These are phyloP conservation scores for Imleria badia DNA, from an alignment of 768 basidiomycete species.

Conservation along the genomic window DNA sequence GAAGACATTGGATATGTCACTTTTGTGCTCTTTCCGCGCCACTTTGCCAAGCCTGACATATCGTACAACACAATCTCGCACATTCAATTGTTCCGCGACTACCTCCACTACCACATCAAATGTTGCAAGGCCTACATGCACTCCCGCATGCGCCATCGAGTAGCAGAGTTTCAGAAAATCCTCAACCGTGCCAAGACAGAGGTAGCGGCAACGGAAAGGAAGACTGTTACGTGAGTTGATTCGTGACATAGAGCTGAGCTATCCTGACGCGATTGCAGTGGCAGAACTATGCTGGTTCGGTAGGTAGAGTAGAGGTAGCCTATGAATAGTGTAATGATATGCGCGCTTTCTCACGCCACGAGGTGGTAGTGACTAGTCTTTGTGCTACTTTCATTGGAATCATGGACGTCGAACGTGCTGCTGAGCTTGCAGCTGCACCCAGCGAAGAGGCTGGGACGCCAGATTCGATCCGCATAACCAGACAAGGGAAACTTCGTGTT, in stretches of 20 bases:
- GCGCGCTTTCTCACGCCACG: constrained; percentile 22
- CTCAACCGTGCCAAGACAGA: constrained; percentile 96
- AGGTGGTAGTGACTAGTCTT: not conserved
- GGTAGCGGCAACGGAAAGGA: constrained; percentile 74
- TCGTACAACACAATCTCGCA: constrained; percentile 86
- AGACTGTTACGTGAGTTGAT: constrained; percentile 76
- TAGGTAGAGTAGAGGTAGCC: constrained; percentile 25
- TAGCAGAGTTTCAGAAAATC: constrained; percentile 94
- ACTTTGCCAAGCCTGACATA: constrained; percentile 71
- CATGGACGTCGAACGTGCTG: constrained; percentile 17
- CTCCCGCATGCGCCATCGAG: constrained; percentile 91
- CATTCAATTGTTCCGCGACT: constrained; percentile 96
- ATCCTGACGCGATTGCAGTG: constrained; percentile 36
- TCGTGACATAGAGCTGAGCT: not conserved
- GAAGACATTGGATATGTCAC: constrained; percentile 97
- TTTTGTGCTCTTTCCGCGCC: constrained; percentile 96
- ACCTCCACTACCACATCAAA: constrained; percentile 99
- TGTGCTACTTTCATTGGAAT: not conserved
- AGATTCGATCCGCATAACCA: constrained; percentile 52
- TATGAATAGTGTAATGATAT: not conserved
- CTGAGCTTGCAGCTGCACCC: constrained; percentile 2
- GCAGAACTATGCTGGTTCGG: constrained; percentile 56
- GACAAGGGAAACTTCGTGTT: constrained; percentile 50
- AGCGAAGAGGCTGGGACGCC: constrained; percentile 7
- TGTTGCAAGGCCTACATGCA: constrained; percentile 99